Percentiles rank a stretch among this genome's conserved stretches.
These are phyloP conservation scores for Naganishia liquefaciens DNA, from an alignment of 1,284 basidiomycete species.

Conservation along the genomic window DNA sequence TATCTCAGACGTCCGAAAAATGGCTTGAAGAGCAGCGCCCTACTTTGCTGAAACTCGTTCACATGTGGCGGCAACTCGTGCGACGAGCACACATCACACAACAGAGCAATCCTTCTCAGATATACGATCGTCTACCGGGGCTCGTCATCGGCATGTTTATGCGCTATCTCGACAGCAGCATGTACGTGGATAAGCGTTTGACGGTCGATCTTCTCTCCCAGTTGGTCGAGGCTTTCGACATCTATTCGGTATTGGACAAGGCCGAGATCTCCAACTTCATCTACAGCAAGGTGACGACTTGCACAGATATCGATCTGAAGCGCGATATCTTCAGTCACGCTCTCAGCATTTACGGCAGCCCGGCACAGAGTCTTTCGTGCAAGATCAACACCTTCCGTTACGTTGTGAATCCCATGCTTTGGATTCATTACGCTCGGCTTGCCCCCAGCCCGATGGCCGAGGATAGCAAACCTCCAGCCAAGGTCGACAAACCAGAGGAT, in stretches of 20 bases:
- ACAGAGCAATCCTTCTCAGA: slow-evolving; percentile 54
- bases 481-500: slow-evolving; percentile 17
- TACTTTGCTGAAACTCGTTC: slow-evolving; percentile 68
- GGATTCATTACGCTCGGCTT: slow-evolving; percentile 68
- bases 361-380: slow-evolving; percentile 68
- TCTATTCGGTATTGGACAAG: slow-evolving; percentile 78
- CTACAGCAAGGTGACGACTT: slow-evolving; percentile 75
- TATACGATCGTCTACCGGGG: slow-evolving; percentile 65
- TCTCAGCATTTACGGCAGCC: slow-evolving; percentile 76
- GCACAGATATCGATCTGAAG: slow-evolving; percentile 64
- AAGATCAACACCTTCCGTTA: slow-evolving; percentile 86
- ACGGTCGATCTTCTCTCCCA: slow-evolving; percentile 89
- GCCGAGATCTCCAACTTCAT: slow-evolving; percentile 83
- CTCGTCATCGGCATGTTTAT: slow-evolving; percentile 76
- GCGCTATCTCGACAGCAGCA: slow-evolving; percentile 62
- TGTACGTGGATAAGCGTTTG: slow-evolving; percentile 71
- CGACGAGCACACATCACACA: slow-evolving; percentile 45
- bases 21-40: slow-evolving; percentile 72
- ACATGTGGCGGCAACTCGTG: slow-evolving; percentile 65
- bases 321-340: slow-evolving; percentile 83
- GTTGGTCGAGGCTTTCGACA: slow-evolving; percentile 78
- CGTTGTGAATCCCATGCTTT: slow-evolving; percentile 83
- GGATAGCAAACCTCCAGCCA: slow-evolving; percentile 41
- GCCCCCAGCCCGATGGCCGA: slow-evolving; percentile 36
- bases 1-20: slow-evolving; percentile 65